Evolutionary conservation across 2,329 filamentous ascomycete species (phyloP), one percentile per base, ranked within the genome.

Genomic region (Colletotrichum sp.): DNA sequence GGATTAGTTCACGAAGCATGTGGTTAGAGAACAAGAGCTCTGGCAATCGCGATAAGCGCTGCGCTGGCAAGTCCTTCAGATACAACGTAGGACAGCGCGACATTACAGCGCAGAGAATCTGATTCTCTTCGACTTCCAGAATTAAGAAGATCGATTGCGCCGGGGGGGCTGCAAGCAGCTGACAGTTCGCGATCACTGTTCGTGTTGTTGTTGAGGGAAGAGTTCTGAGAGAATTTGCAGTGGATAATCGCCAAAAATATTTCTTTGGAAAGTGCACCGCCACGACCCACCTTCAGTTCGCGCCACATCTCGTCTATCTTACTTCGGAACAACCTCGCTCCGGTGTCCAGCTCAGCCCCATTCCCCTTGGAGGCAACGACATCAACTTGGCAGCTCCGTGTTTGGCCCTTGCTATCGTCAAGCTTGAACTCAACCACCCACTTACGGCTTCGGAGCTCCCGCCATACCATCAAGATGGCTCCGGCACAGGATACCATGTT

Each of bases 401-500:
- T 70, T 69, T 72, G 61, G 67, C 36, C 64, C 66, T 64, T 66
- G 65, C 70, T 24, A 71, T 76, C 66, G 61, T 71, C 74, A 73
- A 78, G 76, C 77, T 77, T 71, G 56, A 73, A 63, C 66, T 48
- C 43, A 30, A 76, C 58, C 74, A 65, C 65, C 66, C 62, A 68
- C 28, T 59, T 58, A 71, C 73, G 62, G 76, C 73, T 58, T 71
- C 63, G 79, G 78, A 77, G 77, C 78, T 74, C 43, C 74, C 70
- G 66, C 58, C 77, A 76, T 74, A 28, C 43, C 71, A 79, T 77
- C 83, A 86, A 79, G 78, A 94, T 94, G 92, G 91, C 91, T 86
- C 88, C 90, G 79, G 87, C 88, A 84, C 88, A 95, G 88, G 96
- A 98, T 88, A 98, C 96, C 86, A 95, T 98, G 89, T 98, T 99